Percentiles rank a stretch among this genome's conserved stretches.
Evolutionary conservation across 176 grass and related monocot genomes (phyloP).

Genomic region (Tuctoria greenei): DNA sequence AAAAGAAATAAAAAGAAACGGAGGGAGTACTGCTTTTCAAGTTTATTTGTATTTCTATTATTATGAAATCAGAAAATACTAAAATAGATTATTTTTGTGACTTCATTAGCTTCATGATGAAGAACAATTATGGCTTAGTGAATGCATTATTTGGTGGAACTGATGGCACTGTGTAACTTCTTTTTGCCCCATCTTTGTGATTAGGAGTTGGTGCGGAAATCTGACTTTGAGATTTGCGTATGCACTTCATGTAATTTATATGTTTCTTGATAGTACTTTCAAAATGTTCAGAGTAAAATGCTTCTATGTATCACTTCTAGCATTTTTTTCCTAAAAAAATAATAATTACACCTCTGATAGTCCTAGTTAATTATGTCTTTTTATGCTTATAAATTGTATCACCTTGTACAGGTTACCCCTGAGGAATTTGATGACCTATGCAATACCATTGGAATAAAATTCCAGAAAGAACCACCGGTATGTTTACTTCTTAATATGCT

Average conservation of each 20-base stretch:
- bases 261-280: not conserved
- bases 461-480: constrained; percentile 94
- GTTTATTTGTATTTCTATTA: not conserved
- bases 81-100: not conserved
- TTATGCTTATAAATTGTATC: constrained; percentile 30
- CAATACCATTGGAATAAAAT: constrained; percentile 92
- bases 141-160: not conserved
- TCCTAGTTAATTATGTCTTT: not conserved
- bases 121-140: constrained; percentile 26
- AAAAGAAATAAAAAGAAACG: no score
- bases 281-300: not conserved
- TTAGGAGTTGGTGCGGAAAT: not conserved
- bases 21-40: not conserved
- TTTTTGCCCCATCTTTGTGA: not conserved
- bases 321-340: not conserved
- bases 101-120: not conserved
- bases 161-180: constrained; percentile 14
- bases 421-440: constrained; percentile 94
- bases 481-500: constrained; percentile 40
- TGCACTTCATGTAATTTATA: not conserved
- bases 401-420: constrained; percentile 66
- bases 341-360: not conserved
- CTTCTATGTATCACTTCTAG: not conserved
- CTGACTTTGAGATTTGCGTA: not conserved
- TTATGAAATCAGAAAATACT: not conserved